Evolutionary conservation across 2,329 filamentous ascomycete genomes (phyloP).

Genomic region (Shiraia sp.): DNA sequence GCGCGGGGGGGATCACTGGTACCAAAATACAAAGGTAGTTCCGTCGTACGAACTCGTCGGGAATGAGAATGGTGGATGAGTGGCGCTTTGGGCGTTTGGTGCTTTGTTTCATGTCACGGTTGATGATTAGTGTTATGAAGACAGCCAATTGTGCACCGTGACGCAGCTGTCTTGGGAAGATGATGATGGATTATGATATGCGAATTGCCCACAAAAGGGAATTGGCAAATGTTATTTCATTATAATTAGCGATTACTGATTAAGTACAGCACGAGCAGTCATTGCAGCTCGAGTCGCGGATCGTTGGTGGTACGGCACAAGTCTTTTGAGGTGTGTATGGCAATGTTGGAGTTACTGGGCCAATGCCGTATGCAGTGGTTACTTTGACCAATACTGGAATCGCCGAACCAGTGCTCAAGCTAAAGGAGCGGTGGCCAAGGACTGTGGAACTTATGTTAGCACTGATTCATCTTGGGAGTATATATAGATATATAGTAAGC

Average conservation of each 20-base stretch:
- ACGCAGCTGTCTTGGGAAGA: too few relatives aligned
- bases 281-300: conserved; percentile 37
- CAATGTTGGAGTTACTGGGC: conserved; percentile 35
- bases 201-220: not conserved
- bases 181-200: too few relatives aligned
- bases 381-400: conserved; percentile 70
- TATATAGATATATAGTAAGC: too few relatives aligned
- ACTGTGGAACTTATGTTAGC: conserved; percentile 39
- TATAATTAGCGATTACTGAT: not conserved
- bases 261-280: conserved; percentile 42
- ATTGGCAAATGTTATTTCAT: not conserved
- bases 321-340: conserved; percentile 31
- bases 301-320: conserved; percentile 33
- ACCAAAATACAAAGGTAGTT: too few relatives aligned
- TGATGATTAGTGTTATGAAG: too few relatives aligned
- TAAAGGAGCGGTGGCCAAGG: conserved; percentile 64
- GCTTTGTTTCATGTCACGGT: too few relatives aligned
- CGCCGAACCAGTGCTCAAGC: conserved; percentile 67
- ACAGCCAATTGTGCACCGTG: too few relatives aligned
- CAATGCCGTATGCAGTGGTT: conserved; percentile 46
- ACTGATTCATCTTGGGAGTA: not conserved
- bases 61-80: too few relatives aligned
- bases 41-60: too few relatives aligned
- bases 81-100: too few relatives aligned
- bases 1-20: too few relatives aligned